Percentiles rank a stretch among this genome's conserved stretches.
Conservation (phyloP, 495 filamentous ascomycete genomes). For the Neurospora sp. region DNA sequence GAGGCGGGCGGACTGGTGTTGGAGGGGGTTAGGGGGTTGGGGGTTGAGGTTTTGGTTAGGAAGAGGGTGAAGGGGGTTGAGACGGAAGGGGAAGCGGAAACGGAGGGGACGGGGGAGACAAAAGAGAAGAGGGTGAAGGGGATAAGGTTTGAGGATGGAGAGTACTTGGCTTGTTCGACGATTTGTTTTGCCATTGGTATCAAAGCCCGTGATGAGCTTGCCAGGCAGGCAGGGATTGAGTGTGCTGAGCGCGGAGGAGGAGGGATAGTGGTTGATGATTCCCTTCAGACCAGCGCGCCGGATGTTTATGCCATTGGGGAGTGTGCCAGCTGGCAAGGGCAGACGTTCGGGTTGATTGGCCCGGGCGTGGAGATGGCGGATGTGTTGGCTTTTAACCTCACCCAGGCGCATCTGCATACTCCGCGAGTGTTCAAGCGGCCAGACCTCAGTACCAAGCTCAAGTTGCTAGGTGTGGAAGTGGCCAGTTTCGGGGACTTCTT, state of each 20-base stretch:
- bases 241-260: slow-evolving; percentile 68
- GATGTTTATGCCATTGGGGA: slow-evolving; percentile 90
- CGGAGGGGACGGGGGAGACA: neutral
- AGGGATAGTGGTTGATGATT: slow-evolving; percentile 57
- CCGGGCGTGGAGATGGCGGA: slow-evolving; percentile 97
- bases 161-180: slow-evolving; percentile 69
- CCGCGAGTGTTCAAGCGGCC: slow-evolving; percentile 69
- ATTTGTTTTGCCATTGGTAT: slow-evolving; percentile 94
- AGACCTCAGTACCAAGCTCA: slow-evolving; percentile 89
- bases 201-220: slow-evolving; percentile 68
- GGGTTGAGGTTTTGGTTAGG: slow-evolving; percentile 53
- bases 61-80: slow-evolving; percentile 64
- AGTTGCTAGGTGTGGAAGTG: slow-evolving; percentile 87
- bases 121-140: slow-evolving; percentile 56
- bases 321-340: slow-evolving; percentile 88
- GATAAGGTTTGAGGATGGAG: slow-evolving; percentile 77
- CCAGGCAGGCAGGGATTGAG: slow-evolving; percentile 56
- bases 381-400: slow-evolving; percentile 88
- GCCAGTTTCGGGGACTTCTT: slow-evolving; percentile 97
- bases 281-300: slow-evolving; percentile 58
- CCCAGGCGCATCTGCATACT: slow-evolving; percentile 63
- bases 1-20: slow-evolving; percentile 81
- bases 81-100: slow-evolving; percentile 29
- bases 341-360: slow-evolving; percentile 89
- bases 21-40: slow-evolving; percentile 71